phyloP scores from a whole-genome alignment of 2,329 filamentous ascomycete genomes.

The Lithohypha guttulata region DNA sequence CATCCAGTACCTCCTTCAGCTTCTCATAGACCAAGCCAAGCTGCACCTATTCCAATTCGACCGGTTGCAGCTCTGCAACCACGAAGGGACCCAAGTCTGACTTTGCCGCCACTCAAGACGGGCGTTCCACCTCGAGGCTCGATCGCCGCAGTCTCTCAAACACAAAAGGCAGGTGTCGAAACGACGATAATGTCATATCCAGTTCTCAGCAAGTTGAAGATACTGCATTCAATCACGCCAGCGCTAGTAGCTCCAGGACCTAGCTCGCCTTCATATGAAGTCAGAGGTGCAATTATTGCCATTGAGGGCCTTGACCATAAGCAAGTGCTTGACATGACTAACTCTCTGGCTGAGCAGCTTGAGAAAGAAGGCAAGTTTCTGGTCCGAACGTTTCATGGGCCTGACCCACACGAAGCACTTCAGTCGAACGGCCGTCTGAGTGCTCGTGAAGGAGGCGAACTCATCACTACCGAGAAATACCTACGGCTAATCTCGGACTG shows the following conservation, averaged over 20 bases:
- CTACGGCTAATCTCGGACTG: slow-evolving; percentile 59
- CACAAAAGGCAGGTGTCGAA: slow-evolving; percentile 36
- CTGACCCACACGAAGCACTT: slow-evolving; percentile 22
- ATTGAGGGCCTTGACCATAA: slow-evolving; percentile 63
- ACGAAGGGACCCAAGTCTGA: slow-evolving; percentile 37
- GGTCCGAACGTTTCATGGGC: slow-evolving; percentile 41
- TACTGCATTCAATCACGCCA: slow-evolving; percentile 65
- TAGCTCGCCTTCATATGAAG: slow-evolving; percentile 29
- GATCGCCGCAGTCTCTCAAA: slow-evolving; percentile 9
- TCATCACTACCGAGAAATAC: slow-evolving; percentile 44
- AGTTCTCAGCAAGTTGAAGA: slow-evolving; percentile 63
- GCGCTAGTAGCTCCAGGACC: slow-evolving; percentile 41
- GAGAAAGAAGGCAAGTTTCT: slow-evolving; percentile 42
- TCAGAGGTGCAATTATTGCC: slow-evolving; percentile 69
- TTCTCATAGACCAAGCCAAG: slow-evolving; percentile 9
- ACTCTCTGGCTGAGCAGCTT: slow-evolving; percentile 48
- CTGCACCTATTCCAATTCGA: slow-evolving; percentile 20
- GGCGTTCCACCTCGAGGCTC: slow-evolving; percentile 22
- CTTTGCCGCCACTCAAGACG: slow-evolving; percentile 44
- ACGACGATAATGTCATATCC: slow-evolving; percentile 66
- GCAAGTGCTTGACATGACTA: slow-evolving; percentile 55
- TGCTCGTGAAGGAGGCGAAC: slow-evolving; percentile 27
- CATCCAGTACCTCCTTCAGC: slow-evolving; percentile 12
- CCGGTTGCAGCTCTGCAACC: slow-evolving; percentile 33
- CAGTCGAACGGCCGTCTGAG: slow-evolving; percentile 19